Evolutionary conservation across 257 asterid genomes (phyloP), one percentile per base, ranked within the genome.

Genomic region (Jacaranda copaia): DNA sequence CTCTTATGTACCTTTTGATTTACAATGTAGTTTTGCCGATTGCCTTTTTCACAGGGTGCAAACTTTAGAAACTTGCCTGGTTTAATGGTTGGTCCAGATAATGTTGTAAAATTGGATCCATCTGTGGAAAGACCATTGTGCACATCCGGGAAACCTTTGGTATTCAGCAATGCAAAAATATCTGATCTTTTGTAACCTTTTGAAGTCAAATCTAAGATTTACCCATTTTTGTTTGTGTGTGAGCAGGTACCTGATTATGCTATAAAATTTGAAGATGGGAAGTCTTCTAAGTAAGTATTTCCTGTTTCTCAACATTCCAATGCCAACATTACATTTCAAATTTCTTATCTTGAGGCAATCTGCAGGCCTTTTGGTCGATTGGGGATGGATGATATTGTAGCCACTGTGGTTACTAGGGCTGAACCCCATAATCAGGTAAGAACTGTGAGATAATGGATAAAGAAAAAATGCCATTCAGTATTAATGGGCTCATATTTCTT

Each of bases 361-460:
- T 63, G 53, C 68, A 85, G 88, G 77, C 88, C 88, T 6, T 85
- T 85, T 65, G 84, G 81, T 70, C 83, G 89, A n/a, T 40, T 85
- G 25, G 68, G 85, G 67, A 76, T 60, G 81, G 89, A 82, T 36
- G 85, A 85, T 35, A 82, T 84, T 16, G 89, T 85, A 0, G 81
- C 83, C 39, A 85, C 89, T 2, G 89, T 85, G 18, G 86, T 85
- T 40, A 82, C 86, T 40, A 46, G 87, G 59, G 83, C 86, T 3
- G 80, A 85, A 19, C 89, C 89, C 1, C 89, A 85, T 43, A 85
- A 85, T 45, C 89, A 85, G 84, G 88, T 84, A n/a, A 8, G 8
- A 5, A 11, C 19, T 15, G 8, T 36, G n/a, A 18, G 51, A 19
- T 48, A 51, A 11, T 62, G 38, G 45, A 38, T 63, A 53, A 14